Evolutionary conservation across 371 early-diverging fungal genomes (phyloP).

Genomic region (Zychaea mexicana): DNA sequence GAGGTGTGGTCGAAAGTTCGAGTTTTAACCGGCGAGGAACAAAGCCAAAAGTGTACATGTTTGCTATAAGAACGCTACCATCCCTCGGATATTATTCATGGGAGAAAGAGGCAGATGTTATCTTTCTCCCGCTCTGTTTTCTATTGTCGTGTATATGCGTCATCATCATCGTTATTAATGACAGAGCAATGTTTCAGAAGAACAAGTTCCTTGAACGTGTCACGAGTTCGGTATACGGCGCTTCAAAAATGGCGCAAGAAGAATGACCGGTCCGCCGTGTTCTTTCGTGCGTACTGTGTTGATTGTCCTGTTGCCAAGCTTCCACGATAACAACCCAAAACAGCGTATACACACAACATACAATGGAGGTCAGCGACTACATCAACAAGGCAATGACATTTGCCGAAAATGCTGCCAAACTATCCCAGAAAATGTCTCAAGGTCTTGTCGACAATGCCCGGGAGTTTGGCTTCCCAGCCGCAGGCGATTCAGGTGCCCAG

Average conservation of each 20-base stretch:
- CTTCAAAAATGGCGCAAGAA: background rate
- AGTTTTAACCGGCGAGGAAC: background rate
- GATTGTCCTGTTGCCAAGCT: background rate
- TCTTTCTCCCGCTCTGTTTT: no score
- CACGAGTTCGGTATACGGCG: background rate
- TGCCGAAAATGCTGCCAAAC: constrained; percentile 82
- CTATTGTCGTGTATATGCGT: background rate
- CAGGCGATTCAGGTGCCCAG: constrained; percentile 68
- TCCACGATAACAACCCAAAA: no score
- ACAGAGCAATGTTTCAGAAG: background rate
- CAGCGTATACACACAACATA: background rate
- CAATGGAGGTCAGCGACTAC: constrained; percentile 65
- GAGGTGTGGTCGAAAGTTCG: no score
- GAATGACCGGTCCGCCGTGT: background rate
- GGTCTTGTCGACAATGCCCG: constrained; percentile 85
- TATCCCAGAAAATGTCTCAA: constrained; percentile 84
- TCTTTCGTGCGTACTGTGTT: background rate
- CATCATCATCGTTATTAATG: background rate
- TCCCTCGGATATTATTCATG: background rate
- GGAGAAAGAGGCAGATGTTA: no score
- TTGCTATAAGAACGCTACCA: background rate
- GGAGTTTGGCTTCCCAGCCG: constrained; percentile 76
- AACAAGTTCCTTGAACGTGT: background rate
- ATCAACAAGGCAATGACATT: constrained; percentile 73
- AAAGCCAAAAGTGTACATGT: background rate